Evolutionary conservation across 345 rosid genomes (phyloP).

Genomic region (Acer negundo): DNA sequence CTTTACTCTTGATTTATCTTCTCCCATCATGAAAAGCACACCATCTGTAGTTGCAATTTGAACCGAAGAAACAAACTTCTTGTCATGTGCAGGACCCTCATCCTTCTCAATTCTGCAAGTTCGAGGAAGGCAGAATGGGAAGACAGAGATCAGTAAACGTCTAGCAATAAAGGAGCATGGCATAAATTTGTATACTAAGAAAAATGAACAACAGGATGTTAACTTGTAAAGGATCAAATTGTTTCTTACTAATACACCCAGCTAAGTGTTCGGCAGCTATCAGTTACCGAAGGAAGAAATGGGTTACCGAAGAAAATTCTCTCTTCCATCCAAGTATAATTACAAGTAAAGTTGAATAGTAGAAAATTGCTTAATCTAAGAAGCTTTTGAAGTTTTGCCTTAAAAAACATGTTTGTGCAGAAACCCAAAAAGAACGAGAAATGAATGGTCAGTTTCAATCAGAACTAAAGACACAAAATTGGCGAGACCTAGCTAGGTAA

Average conservation of each 20-base stretch:
- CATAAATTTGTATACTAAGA: background rate
- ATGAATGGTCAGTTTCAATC: too few species aligned
- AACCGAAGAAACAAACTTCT: constrained; percentile 55
- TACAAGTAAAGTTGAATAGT: too few species aligned
- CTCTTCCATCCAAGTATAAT: too few species aligned
- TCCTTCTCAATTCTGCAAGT: constrained; percentile 60
- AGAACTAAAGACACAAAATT: background rate
- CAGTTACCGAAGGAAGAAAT: too few species aligned
- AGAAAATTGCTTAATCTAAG: too few species aligned
- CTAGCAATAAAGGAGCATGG: background rate
- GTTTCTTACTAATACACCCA: too few species aligned
- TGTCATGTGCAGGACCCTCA: constrained; percentile 47
- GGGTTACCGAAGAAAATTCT: too few species aligned
- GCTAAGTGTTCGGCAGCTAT: too few species aligned
- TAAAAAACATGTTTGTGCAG: too few species aligned
- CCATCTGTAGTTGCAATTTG: constrained; percentile 40
- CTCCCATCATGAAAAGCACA: constrained; percentile 44
- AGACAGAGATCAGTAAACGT: background rate
- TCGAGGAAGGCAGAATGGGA: background rate
- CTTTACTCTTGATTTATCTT: constrained; percentile 46
- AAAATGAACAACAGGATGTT: background rate
- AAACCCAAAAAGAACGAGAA: background rate
- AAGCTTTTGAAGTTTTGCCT: too few species aligned
- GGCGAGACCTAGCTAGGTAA: background rate
- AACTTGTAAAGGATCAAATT: background rate